A percentile compares a stretch with the other conserved stretches of the same genome.
Evolutionary conservation across 2,329 filamentous ascomycete genomes (phyloP).

Genomic region (Tolypocladium amazonense): DNA sequence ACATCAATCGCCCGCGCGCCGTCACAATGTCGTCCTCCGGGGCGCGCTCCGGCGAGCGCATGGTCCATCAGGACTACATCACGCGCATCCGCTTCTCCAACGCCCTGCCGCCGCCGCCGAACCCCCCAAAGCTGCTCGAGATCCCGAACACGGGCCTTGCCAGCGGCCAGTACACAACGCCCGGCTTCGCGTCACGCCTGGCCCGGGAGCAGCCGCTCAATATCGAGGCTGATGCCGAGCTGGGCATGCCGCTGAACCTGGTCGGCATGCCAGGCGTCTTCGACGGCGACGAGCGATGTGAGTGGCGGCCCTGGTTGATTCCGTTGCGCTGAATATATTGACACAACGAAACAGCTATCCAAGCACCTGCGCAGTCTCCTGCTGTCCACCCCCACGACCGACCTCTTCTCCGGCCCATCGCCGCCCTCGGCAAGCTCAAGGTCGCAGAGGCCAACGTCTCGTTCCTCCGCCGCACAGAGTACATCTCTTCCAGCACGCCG

Average conservation of each 20-base stretch:
- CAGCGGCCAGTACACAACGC: slow-evolving; percentile 79
- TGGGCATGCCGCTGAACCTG: slow-evolving; percentile 94
- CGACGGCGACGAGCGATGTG: slow-evolving; percentile 89
- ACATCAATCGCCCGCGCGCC: background rate
- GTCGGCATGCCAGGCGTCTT: slow-evolving; percentile 93
- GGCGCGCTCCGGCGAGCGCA: slow-evolving; percentile 40
- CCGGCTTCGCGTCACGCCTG: slow-evolving; percentile 79
- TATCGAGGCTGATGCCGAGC: slow-evolving; percentile 93
- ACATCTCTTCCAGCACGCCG: slow-evolving; percentile 59
- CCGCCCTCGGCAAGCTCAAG: slow-evolving; percentile 76
- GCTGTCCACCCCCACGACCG: slow-evolving; percentile 75
- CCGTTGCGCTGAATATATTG: background rate
- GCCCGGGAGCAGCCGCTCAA: slow-evolving; percentile 88
- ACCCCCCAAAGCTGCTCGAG: slow-evolving; percentile 91
- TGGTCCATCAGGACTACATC: slow-evolving; percentile 90
- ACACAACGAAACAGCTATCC: slow-evolving; percentile 51
- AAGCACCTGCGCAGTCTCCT: slow-evolving; percentile 62
- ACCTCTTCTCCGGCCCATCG: slow-evolving; percentile 70
- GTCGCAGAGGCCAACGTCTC: slow-evolving; percentile 69
- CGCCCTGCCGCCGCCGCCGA: slow-evolving; percentile 85
- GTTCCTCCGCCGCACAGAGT: slow-evolving; percentile 92
- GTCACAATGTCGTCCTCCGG: slow-evolving; percentile 21
- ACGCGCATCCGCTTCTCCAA: slow-evolving; percentile 93
- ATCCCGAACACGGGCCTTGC: slow-evolving; percentile 89
- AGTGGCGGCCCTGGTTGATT: slow-evolving; percentile 6